Percentiles rank a stretch among this genome's conserved stretches.
Conservation (phyloP, 2,329 filamentous ascomycete species). For the Aspergillus hiratsukae region DNA sequence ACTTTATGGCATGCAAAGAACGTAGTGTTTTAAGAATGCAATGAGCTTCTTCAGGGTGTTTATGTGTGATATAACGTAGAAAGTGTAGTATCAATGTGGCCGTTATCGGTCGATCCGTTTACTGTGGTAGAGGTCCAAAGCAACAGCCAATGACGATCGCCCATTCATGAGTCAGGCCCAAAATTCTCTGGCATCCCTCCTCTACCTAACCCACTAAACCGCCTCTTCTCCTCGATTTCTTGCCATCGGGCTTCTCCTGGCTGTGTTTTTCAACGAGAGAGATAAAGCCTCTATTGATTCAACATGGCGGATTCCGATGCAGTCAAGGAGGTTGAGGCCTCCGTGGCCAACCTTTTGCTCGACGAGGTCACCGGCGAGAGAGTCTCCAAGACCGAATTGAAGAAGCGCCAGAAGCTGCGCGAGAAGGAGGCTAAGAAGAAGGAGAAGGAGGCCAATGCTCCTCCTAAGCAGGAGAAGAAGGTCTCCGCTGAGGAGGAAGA, state of each 20-base stretch:
- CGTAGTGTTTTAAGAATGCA: not conserved
- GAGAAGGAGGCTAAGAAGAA: constrained; percentile 84
- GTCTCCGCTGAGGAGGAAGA: constrained; percentile 61
- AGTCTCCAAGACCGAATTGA: constrained; percentile 80
- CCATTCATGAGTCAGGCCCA: constrained; percentile 26
- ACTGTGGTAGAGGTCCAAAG: not conserved
- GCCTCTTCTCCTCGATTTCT: constrained; percentile 6
- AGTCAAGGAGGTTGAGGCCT: constrained; percentile 44
- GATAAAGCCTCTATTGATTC: constrained; percentile 7
- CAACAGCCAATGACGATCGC: constrained; percentile 23
- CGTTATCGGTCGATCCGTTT: not conserved
- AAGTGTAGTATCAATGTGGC: not conserved
- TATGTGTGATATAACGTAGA: not conserved
- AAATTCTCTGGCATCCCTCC: constrained; percentile 25
- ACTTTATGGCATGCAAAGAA: not conserved
- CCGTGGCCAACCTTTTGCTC: constrained; percentile 68
- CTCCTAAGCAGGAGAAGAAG: constrained; percentile 58
- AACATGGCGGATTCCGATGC: constrained; percentile 39
- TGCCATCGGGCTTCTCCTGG: constrained; percentile 2
- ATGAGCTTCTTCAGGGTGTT: not conserved
- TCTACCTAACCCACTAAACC: constrained; percentile 21
- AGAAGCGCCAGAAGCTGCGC: constrained; percentile 91
- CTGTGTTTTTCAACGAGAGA: constrained; percentile 12
- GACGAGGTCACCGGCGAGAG: constrained; percentile 92
- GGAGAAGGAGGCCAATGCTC: constrained; percentile 69